Base-by-base conservation (phyloP, 139 green algal genomes). In the Chlorella sorokiniana region DNA sequence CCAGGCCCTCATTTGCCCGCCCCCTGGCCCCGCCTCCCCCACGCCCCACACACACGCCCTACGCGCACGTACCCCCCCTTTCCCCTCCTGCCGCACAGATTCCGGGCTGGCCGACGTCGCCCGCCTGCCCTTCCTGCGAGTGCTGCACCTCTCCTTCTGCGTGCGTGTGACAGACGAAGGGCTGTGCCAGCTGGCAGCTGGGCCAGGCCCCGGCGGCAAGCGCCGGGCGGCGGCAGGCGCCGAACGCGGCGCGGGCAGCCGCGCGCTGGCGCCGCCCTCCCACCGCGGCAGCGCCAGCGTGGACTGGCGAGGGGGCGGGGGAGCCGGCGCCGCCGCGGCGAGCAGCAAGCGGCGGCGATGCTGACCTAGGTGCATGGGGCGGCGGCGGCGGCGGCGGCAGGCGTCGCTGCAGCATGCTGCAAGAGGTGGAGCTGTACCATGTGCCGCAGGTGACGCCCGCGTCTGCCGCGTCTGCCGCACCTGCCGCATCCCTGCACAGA, bases 391-490 rank as follows among this genome's bases (percentile, higher is more conserved):
- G 23, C 18, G 22, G 56, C 56, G 22, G 56, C 5, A 61, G 20
- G 1, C 0, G 3, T 56, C 23, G 48, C 20, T 25, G 42, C 25
- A 61, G 69, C 69, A 40, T 56, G 51, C 67, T 83, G 29, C 45
- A 33, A 9, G 63, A 74, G 35, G 10, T 83, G 33, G 78, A 83
- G 67, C 48, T 83, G 38, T 83, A 83, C 65, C 78, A 83, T 16
- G 68, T 69, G 1, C 65, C 51, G 1, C 78, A 83, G 78, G 63
- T 40, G 23, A 48, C 20, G 25, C 25, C 59, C 7, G 22, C 16
- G 25, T 16, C 22, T 65, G 22, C 59, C 22, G 22, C 25, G 59
- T 65, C 59, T 37, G 59, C 59, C 59, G 25, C 59, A 65, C 16
- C 48, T 56, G 48, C 48, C 48, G 11, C 48, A 56, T 56, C 48